Evolutionary conservation across 495 filamentous ascomycete genomes (phyloP).

Genomic region (Astrocystis sublimbata): DNA sequence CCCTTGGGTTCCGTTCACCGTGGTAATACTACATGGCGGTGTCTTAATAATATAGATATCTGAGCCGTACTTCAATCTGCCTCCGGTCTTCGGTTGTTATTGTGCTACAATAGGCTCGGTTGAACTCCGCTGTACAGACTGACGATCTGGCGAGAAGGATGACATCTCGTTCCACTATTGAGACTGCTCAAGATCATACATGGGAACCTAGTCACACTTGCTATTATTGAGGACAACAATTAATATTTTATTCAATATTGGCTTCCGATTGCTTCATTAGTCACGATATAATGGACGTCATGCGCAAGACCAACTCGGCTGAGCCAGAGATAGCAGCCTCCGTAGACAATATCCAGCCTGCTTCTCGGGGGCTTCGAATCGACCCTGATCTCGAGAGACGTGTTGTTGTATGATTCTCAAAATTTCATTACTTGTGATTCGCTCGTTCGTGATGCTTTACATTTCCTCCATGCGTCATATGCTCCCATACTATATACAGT

Average conservation of each 20-base stretch:
- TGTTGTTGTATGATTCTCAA: conserved; percentile 11
- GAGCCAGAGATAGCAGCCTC: not conserved
- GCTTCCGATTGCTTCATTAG: not conserved
- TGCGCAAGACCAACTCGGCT: not conserved
- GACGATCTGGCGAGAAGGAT: not conserved
- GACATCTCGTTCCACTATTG: not conserved
- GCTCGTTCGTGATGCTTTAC: not conserved
- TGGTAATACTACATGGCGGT: not conserved
- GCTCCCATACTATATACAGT: not conserved
- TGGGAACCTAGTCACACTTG: not conserved
- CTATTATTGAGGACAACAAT: not conserved
- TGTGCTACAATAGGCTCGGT: not conserved
- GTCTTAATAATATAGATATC: not conserved
- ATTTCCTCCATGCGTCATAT: not conserved
- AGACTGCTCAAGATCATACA: not conserved
- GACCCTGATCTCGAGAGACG: conserved; percentile 10
- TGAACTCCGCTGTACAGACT: not conserved
- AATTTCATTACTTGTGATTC: not conserved
- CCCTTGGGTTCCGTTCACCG: not conserved
- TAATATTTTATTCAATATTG: not conserved
- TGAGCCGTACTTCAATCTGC: not conserved
- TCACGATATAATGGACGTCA: not conserved
- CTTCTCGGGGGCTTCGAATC: not conserved
- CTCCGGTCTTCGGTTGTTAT: conserved; percentile 1
- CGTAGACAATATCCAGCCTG: not conserved